Evolutionary conservation across 2,329 filamentous ascomycete species (phyloP).

Genomic region (Trichoderma arundinaceum): DNA sequence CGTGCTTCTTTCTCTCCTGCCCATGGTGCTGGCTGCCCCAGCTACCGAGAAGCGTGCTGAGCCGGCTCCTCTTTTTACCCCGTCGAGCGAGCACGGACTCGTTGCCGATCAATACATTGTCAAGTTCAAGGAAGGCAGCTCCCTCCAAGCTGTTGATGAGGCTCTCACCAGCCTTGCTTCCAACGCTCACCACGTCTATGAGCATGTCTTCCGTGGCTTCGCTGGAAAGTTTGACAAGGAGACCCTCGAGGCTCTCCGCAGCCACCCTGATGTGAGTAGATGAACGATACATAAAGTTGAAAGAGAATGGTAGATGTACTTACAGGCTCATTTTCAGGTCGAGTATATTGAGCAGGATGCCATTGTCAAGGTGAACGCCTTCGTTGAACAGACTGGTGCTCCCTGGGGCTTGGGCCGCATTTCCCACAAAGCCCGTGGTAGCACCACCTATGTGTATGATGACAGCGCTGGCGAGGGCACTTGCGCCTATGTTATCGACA

Average conservation of each 20-base stretch:
- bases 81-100: conserved; percentile 30
- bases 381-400: conserved; percentile 34
- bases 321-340: conserved; percentile 35
- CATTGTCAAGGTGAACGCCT: conserved; percentile 37
- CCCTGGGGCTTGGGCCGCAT: conserved; percentile 45
- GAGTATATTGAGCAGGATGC: conserved; percentile 48
- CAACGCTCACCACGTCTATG: conserved; percentile 38
- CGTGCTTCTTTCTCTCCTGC: conserved; percentile 37
- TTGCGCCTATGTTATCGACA: conserved; percentile 55
- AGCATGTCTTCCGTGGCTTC: conserved; percentile 38
- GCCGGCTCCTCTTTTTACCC: conserved; percentile 39
- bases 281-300: not conserved
- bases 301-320: not conserved
- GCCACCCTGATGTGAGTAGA: conserved; percentile 37
- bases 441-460: conserved; percentile 48
- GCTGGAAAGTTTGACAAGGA: conserved; percentile 35
- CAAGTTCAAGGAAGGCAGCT: conserved; percentile 39
- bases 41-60: conserved; percentile 35
- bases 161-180: conserved; percentile 33
- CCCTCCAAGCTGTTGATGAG: conserved; percentile 31
- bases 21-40: conserved; percentile 37
- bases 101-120: conserved; percentile 43
- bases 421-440: conserved; percentile 43
- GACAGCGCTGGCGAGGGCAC: conserved; percentile 48
- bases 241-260: conserved; percentile 36